Base-by-base conservation (phyloP, 257 asterid species). In the Perilla frutescens region DNA sequence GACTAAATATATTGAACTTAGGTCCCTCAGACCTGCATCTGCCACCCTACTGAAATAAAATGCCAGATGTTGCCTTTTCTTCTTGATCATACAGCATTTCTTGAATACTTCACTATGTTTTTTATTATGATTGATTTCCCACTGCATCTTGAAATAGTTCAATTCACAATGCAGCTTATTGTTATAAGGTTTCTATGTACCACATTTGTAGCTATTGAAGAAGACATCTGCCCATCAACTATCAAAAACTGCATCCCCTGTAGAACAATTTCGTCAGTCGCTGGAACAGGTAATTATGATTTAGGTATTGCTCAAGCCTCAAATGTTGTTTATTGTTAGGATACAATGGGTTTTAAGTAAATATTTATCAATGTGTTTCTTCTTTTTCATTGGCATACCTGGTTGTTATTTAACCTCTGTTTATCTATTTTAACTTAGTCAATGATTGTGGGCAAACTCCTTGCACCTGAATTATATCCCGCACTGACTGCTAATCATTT, bases 131-230 rank as follows among this genome's bases (percentile, higher is more conserved):
- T 41, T 72, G 51, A 51, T 75, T 72, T 69, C 64, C 43, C n/a
- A 31, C 72, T 77, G 65, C 78, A 73, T 81, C 78, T 89, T 86
- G 87, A 81, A 80, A 80, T 76, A 45, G 58, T 77, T 80, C 67
- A 78, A 84, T 77, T 81, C 81, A 81, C 81, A 44, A 79, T 86
- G 91, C 91, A 78, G 87, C 87, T 84, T 60, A 84, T 69, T 77
- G 88, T 84, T 84, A 81, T 72, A 87, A 83, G 86, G 86, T 86
- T 86, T 85, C 80, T 85, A 58, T 88, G 86, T 84, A 62, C 85
- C 84, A 70, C 84, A 82, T 87, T 81, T 87, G 96, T 85, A 88
- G 96, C 91, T 90, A 80, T 62, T 90, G 89, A 88, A 85, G 90
- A 90, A 84, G 91, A 74, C 84, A 55, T 90, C 86, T 70, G 86